Evolutionary conservation across 768 basidiomycete species (phyloP).

Genomic region (Royoungia palumana): DNA sequence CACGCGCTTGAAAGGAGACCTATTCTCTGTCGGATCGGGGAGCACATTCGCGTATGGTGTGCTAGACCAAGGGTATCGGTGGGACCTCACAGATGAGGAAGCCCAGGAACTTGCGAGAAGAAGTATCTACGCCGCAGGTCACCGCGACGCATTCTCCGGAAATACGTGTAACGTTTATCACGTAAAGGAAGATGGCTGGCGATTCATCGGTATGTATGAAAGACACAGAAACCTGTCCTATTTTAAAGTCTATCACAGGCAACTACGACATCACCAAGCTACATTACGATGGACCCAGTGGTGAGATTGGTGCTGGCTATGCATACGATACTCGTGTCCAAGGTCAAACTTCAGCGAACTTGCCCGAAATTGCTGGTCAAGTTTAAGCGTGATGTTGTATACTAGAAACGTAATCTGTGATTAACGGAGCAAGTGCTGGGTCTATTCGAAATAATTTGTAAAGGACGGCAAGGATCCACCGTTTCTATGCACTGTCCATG

Average conservation of each 20-base stretch:
- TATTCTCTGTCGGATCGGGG: conserved; percentile 99
- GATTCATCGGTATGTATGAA: conserved; percentile 75
- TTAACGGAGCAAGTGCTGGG: too few species aligned
- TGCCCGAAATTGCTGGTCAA: conserved; percentile 35
- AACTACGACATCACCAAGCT: conserved; percentile 89
- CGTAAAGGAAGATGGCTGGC: conserved; percentile 93
- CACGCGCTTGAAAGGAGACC: conserved; percentile 88
- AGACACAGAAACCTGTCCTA: conserved; percentile 2
- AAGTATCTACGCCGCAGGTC: conserved; percentile 95
- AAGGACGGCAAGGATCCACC: neutral
- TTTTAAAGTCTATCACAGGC: conserved; percentile 43
- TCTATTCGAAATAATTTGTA: neutral
- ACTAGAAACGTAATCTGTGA: conserved; percentile 16
- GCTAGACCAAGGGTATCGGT: conserved; percentile 90
- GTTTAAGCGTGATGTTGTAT: conserved; percentile 28
- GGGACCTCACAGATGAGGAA: conserved; percentile 90
- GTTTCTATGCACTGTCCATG: conserved; percentile 17
- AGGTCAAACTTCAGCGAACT: conserved; percentile 52
- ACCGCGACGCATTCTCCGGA: conserved; percentile 94
- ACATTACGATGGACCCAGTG: conserved; percentile 86
- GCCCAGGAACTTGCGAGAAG: conserved; percentile 91
- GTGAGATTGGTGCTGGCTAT: conserved; percentile 71
- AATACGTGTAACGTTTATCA: conserved; percentile 97
- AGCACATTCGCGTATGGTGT: conserved; percentile 99
- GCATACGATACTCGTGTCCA: conserved; percentile 74